Base-by-base conservation (phyloP, 1,284 basidiomycete genomes). In the Microbotryum lychnidis-dioicae region DNA sequence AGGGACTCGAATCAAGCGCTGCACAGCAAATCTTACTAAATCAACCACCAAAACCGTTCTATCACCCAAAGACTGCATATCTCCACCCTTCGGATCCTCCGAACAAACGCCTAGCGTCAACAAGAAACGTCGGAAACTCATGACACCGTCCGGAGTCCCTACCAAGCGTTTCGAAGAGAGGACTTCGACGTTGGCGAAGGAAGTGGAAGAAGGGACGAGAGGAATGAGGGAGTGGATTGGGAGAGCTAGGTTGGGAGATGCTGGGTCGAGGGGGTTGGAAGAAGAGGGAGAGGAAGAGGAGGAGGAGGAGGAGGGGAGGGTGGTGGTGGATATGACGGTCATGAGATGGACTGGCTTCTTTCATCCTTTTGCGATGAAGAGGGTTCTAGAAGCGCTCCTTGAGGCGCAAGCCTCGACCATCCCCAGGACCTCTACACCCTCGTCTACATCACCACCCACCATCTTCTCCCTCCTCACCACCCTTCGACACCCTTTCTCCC, bases 211-310 rank as follows among this genome's bases (percentile, higher is more conserved):
- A 16, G 16, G 12, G 37, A 42, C 12, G 37, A 42, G 37, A 60
- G 57, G 58, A 50, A 63, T 29, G 21, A 50, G 55, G 20, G 66
- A 68, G n/a, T 68, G 66, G 66, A 16, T 58, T 10, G 66, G 66
- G 7, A 44, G 60, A 1, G 59, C 46, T 8, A 6, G 21, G 20
- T 37, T 63, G 16, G 61, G 60, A 53, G 5, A 50, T 52, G 42
- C 10, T 65, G 3, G 37, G n/a, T 27, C 2, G 57, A 4, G 56
- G 57, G 14, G 44, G 6, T n/a, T 14, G 10, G 29, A 27, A 27
- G 27, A 27, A 6, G 27, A 27, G 6, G 56, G 50, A 0, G 58
- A 63, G 16, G 56, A n/a, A n/a, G n/a, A 50, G 4, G 57, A 52
- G 0, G 57, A 60, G 10, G 58, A 49, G 4, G 33, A 53, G 21